Base-by-base conservation (phyloP, 768 basidiomycete genomes). In the Amanita thiersii region DNA sequence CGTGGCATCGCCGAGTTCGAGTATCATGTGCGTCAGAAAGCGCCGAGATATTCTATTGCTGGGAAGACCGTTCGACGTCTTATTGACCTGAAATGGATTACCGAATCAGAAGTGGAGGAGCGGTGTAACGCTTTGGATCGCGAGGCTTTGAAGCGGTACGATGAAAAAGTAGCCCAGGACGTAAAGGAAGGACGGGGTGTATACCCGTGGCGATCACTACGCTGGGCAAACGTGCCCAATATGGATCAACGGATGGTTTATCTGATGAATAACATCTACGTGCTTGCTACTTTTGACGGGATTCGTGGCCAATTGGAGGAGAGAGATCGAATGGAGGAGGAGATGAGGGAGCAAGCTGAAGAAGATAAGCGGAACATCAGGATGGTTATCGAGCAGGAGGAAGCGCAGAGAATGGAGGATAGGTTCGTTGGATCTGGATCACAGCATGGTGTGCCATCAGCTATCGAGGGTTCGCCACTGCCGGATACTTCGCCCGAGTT, bases 1-100 rank as follows among this genome's bases (percentile, higher is more conserved):
- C 54, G 52, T 19, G 66, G 50, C 6, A 51, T 72, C 5, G 51
- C 59, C 3, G 68, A 72, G 40, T 60, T 60, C 38, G 70, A 72
- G 19, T 68, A 60, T 41, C 59, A 64, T 1, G 56, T 68, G 40
- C 29, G 52, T 2, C 57, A 60, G 21, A 14, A 40, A 1, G 52
- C 55, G 0, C 60, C 64, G 21, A 53, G 43, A 1, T 42, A 52
- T 11, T 59, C 70, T 2, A 55, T 73, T 10, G 31, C 53, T 2
- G 70, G 68, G 5, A 64, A 61, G 35, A 58, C 56, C 2, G 48
- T 69, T 7, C 57, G 65, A 0, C 58, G 68, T 3, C 53, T 73
- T 1, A 43, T 72, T 11, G 56, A 60, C 15, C 45, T 69, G 9
- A 56, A 59, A 5, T 73, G 71, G 69, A 46, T 72, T 2, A 54